Evolutionary conservation across 192 early-diverging fungal species (phyloP).

Genomic region (Linnemannia zychae): DNA sequence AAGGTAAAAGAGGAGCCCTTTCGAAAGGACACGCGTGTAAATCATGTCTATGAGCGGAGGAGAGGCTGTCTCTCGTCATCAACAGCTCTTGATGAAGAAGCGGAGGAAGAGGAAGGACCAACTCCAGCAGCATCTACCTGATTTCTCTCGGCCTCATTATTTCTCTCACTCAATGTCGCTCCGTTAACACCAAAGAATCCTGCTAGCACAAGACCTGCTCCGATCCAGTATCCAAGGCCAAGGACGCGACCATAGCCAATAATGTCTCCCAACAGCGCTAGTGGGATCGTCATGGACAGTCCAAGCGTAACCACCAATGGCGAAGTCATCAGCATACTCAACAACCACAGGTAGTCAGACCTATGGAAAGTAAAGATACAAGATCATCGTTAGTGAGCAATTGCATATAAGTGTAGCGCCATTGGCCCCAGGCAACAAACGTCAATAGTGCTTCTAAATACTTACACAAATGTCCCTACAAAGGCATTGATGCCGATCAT

Average conservation of each 20-base stretch:
- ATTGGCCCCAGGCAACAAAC: not conserved
- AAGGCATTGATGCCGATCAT: constrained; percentile 82
- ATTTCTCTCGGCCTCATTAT: constrained; percentile 22
- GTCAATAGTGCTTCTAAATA: not conserved
- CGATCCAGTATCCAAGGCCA: constrained; percentile 70
- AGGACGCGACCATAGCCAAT: constrained; percentile 71
- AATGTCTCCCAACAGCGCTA: constrained; percentile 70
- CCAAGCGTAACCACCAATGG: constrained; percentile 86
- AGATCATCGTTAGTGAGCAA: not conserved
- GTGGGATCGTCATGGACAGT: constrained; percentile 75
- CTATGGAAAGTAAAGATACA: constrained; percentile 32
- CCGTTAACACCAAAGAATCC: constrained; percentile 80
- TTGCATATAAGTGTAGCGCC: not conserved
- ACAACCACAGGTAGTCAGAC: constrained; percentile 87
- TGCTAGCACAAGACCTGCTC: constrained; percentile 73
- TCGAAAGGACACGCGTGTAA: not conserved
- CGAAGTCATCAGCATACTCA: constrained; percentile 84
- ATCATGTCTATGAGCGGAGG: not conserved
- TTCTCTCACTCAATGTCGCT: constrained; percentile 41
- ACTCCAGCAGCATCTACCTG: constrained; percentile 15
- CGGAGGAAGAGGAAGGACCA: not conserved
- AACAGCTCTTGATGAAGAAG: not conserved
- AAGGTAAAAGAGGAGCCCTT: not conserved
- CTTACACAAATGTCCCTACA: constrained; percentile 83
- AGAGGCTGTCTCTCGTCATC: constrained; percentile 22